Evolutionary conservation across 2,329 filamentous ascomycete species (phyloP).

Genomic region (Sporothrix luriei): DNA sequence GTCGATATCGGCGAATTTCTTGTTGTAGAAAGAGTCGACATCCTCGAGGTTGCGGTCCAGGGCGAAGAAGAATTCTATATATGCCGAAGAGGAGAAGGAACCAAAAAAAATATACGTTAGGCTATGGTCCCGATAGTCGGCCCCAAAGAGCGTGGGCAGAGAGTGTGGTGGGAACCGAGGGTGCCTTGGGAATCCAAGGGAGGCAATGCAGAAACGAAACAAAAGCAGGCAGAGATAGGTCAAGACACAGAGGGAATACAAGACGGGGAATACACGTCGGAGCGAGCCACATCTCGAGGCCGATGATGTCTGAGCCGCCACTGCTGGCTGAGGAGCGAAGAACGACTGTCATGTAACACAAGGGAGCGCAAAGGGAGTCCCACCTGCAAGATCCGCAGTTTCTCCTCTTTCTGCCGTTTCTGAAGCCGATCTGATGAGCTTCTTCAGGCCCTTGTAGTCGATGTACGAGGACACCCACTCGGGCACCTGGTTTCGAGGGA

Average conservation of each 20-base stretch:
- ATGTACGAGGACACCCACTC: conserved; percentile 85
- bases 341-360: conserved; percentile 33
- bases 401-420: conserved; percentile 67
- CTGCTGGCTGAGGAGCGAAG: not conserved
- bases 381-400: conserved; percentile 88
- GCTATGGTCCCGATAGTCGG: conserved; percentile 39
- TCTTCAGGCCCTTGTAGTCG: conserved; percentile 91
- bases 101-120: conserved; percentile 42
- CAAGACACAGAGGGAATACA: not conserved
- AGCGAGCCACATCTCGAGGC: conserved; percentile 14
- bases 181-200: conserved; percentile 35
- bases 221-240: not conserved
- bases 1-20: conserved; percentile 82
- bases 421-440: conserved; percentile 82
- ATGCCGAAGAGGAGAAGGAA: conserved; percentile 32
- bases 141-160: conserved; percentile 36
- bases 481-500: conserved; percentile 81
- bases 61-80: conserved; percentile 89
- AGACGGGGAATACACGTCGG: not conserved
- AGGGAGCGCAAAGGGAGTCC: conserved; percentile 45
- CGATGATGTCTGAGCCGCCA: not conserved
- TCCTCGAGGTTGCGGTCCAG: conserved; percentile 97
- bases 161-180: not conserved
- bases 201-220: not conserved
- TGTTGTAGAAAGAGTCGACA: conserved; percentile 96